phyloP scores from a whole-genome alignment of 176 grass and related monocot species.

The Cocos nucifera region DNA sequence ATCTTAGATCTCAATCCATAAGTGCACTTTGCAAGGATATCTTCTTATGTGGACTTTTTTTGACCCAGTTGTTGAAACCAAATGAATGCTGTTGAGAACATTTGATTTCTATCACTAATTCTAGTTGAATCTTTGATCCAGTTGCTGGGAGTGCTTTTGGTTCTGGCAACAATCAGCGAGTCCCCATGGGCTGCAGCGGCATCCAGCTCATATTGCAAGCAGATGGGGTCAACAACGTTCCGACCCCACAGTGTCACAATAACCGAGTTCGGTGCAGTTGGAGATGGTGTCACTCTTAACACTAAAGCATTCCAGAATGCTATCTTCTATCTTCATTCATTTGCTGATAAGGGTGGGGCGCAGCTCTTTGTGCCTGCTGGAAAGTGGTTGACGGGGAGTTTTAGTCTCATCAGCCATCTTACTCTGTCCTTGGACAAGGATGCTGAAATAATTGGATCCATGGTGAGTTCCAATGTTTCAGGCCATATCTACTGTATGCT shows the following conservation, averaged over 20 bases:
- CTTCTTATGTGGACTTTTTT: too few species aligned
- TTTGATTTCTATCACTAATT: too few species aligned
- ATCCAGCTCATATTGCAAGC: slow-evolving; percentile 52
- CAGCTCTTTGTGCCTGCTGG: slow-evolving; percentile 92
- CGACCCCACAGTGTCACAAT: slow-evolving; percentile 87
- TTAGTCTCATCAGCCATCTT: slow-evolving; percentile 87
- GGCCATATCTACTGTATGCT: too few species aligned
- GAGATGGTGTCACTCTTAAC: slow-evolving; percentile 77
- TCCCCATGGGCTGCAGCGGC: slow-evolving; percentile 26
- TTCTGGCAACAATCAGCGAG: slow-evolving; percentile 33
- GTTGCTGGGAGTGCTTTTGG: slow-evolving; percentile 36
- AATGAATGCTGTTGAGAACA: too few species aligned
- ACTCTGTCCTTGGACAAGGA: slow-evolving; percentile 82
- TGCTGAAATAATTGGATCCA: slow-evolving; percentile 82
- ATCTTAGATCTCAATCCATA: too few species aligned
- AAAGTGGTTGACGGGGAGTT: slow-evolving; percentile 93
- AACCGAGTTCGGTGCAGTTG: slow-evolving; percentile 91
- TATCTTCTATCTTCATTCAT: slow-evolving; percentile 96
- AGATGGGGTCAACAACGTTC: slow-evolving; percentile 56
- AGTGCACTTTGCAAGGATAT: too few species aligned
- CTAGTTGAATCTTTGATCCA: slow-evolving; percentile 24
- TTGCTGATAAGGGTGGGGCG: slow-evolving; percentile 87
- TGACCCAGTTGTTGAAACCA: too few species aligned
- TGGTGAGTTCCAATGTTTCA: slow-evolving; percentile 26
- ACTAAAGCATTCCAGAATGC: slow-evolving; percentile 98